Base-by-base conservation (phyloP, 768 basidiomycete species). In the Asterophora parasitica region DNA sequence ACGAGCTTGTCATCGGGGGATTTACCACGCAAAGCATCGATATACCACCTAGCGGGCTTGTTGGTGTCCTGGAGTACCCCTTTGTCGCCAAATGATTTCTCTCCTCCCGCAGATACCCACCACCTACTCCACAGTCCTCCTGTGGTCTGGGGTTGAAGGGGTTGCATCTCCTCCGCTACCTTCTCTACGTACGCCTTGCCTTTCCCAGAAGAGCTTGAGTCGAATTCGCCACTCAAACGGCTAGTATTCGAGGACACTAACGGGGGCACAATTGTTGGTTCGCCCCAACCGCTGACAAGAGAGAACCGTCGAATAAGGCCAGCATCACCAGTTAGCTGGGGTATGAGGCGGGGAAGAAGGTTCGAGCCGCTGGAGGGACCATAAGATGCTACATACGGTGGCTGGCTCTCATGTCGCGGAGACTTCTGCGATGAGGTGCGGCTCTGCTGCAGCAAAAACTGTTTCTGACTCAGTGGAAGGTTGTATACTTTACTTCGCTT, bases 91-190 rank as follows among this genome's bases (percentile, higher is more conserved):
- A 47, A 48, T 19, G 54, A 51, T 49, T 69, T 77, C 12, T 77
- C 75, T 3, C 77, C 79, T 4, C 83, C 83, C 7, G 85, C 76
- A n/a, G 77, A 79, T 23, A 72, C 63, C 86, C 86, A 92, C 81
- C 82, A 92, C 46, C 73, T 78, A 48, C 77, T 74, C 81, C 87
- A 92, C 28, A 88, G 65, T 9, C 87, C 77, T 7, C 91, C 89
- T 2, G 89, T 90, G 12, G 57, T 72, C 58, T 92, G 89, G 11
- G 84, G 75, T 44, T 77, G 79, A 20, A 81, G 59, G 8, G 69
- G 69, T 42, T 67, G 66, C 19, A 56, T 50, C 16, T 71, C 70
- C 40, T 70, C 74, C 4, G 52, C 57, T 1, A 55, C 41, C 37
- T 61, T 72, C 39, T 71, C 62, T 13, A 60, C 52, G 33, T 64